Base-by-base conservation (phyloP, 192 early-diverging fungal genomes). In the Coemansia aciculifera region DNA sequence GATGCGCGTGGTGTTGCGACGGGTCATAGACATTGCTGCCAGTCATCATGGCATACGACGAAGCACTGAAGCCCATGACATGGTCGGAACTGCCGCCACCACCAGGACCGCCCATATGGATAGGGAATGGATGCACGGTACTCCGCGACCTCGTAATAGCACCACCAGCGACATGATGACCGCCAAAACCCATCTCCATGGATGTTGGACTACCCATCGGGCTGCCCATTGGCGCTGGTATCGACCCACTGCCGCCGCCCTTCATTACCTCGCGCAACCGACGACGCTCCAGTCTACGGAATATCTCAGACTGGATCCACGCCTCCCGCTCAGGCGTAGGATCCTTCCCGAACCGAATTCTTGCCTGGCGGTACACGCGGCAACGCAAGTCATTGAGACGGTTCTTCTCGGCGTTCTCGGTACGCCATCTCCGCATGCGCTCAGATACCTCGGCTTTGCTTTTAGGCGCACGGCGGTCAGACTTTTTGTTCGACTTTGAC, bases 321-420 rank as follows among this genome's bases (percentile, higher is more conserved):
- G 85, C 81, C 43, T 89, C 86, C 15, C 87, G 84, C 57, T 86
- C 87, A 0, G 81, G 71, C 19, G 85, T 85, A 27, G 87, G 86
- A 5, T 84, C 79, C 8, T 86, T 85, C 24, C 89, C 90, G 78
- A 85, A 91, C 52, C 83, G 85, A 61, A 85, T 86, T 0, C 82
- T 75, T 3, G 87, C 89, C 64, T 87, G 75, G 2, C 88, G 83
- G 72, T 91, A 91, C 1, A 91, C 90, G 54, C 90, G 89, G 60
- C 90, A 91, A 4, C 90, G 75, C 73, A 91, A 75, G 51, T 91
- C 90, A 56, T 91, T 91, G 46, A 87, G 78, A 34, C 86, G 71
- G 59, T 91, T 85, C 51, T 85, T 85, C 37, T 85, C 84, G 3
- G 75, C 78, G 34, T 85, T 85, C 60, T 85, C 79, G 1, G 84